These are phyloP conservation scores for Candida tibetensis DNA, from an alignment of 805 yeast species.

Conservation along the genomic window DNA sequence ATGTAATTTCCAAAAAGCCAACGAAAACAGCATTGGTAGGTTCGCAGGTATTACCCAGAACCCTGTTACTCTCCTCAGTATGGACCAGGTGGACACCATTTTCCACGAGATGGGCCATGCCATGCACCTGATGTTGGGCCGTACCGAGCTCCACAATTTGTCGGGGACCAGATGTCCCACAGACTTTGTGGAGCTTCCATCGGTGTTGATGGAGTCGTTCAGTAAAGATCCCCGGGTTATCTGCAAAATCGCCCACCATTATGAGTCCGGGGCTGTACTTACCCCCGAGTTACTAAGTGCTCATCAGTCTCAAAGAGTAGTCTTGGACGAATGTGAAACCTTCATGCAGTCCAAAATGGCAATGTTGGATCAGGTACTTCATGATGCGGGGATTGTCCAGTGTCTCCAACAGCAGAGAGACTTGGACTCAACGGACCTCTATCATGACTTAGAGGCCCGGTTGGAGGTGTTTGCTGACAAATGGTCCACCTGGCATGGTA, in stretches of 20 bases:
- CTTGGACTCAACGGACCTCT: conserved; percentile 59
- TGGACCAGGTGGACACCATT: conserved; percentile 85
- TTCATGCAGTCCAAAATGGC: conserved; percentile 91
- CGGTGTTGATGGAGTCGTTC: conserved; percentile 93
- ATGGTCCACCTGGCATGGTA: conserved; percentile 86
- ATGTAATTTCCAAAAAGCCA: conserved; percentile 64
- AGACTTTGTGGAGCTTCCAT: conserved; percentile 95
- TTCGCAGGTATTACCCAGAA: conserved; percentile 23
- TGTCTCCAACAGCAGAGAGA: conserved; percentile 7
- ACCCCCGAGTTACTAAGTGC: conserved; percentile 48
- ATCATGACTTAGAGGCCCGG: conserved; percentile 61
- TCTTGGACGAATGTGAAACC: conserved; percentile 66
- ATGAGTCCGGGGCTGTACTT: conserved; percentile 60
- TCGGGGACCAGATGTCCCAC: conserved; percentile 95
- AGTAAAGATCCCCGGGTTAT: conserved; percentile 79
- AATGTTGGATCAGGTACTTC: conserved; percentile 77
- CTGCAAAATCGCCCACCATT: conserved; percentile 67
- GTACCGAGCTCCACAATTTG: conserved; percentile 84
- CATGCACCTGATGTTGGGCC: conserved; percentile 94
- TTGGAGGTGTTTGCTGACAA: conserved; percentile 64
- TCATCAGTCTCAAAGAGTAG: conserved; percentile 50
- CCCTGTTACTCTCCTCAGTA: conserved; percentile 55
- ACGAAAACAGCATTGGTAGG: conserved; percentile 26
- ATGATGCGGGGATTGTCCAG: conserved; percentile 29
- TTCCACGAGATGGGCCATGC: conserved; percentile 99